Conservation (phyloP, 352 stramenopile genomes). For the Phytophthora fragariae region DNA sequence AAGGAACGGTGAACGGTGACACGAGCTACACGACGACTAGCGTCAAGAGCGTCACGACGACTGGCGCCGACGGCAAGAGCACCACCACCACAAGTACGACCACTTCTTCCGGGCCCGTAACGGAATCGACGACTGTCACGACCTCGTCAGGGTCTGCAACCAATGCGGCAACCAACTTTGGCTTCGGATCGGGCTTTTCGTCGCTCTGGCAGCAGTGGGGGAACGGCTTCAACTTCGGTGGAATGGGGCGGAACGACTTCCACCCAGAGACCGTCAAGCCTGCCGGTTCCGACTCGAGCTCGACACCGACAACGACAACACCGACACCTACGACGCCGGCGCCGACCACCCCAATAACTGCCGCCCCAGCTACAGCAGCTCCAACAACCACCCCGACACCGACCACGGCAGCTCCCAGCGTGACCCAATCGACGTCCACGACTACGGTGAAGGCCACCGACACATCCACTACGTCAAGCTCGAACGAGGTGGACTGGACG, state of each 20-base stretch:
- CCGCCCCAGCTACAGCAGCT: slow-evolving; percentile 3
- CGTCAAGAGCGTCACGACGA: slow-evolving; percentile 28
- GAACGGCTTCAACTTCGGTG: slow-evolving; percentile 36
- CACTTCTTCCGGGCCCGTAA: slow-evolving; percentile 29
- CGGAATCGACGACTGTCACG: slow-evolving; percentile 30
- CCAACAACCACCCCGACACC: slow-evolving; percentile 20
- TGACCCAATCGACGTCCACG: slow-evolving; percentile 18
- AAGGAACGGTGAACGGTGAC: slow-evolving; percentile 3
- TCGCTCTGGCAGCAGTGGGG: slow-evolving; percentile 39
- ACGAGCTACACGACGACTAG: slow-evolving; percentile 15
- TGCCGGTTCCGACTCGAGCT: slow-evolving; percentile 25
- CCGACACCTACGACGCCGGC: slow-evolving; percentile 17
- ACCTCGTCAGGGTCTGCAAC: slow-evolving; percentile 32
- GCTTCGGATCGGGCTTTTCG: slow-evolving; percentile 22
- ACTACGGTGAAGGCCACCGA: slow-evolving; percentile 30
- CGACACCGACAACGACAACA: slow-evolving; percentile 5
- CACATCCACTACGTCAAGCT: slow-evolving; percentile 28
- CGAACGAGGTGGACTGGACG: slow-evolving; percentile 64
- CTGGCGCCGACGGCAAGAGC: slow-evolving; percentile 32
- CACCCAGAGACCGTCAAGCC: slow-evolving; percentile 32
- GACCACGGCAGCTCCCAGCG: slow-evolving; percentile 17
- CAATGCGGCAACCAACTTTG: slow-evolving; percentile 19
- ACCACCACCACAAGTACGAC: slow-evolving; percentile 32
- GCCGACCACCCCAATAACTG: slow-evolving; percentile 8
- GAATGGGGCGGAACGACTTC: slow-evolving; percentile 27